phyloP scores from a whole-genome alignment of 345 rosid genomes.

The Salix arbutifolia region DNA sequence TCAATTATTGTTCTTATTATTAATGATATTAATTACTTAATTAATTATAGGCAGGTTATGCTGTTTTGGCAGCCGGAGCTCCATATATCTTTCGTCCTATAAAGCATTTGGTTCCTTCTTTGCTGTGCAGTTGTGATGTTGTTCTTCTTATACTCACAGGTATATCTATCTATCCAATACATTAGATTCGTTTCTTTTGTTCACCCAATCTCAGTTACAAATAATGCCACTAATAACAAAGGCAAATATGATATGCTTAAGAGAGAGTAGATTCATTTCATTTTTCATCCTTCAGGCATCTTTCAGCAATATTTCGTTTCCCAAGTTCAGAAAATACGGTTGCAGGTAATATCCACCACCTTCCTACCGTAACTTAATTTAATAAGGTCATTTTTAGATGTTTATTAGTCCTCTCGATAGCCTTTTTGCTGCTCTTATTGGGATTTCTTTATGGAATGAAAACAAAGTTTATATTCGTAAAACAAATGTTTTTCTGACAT shows the following conservation, averaged over 20 bases:
- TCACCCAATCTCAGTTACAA: no score
- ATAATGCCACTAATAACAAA: no score
- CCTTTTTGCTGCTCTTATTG: neutral
- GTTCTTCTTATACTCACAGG: slow-evolving; percentile 71
- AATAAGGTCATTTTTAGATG: neutral
- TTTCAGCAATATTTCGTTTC: slow-evolving; percentile 84
- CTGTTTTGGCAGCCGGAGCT: slow-evolving; percentile 62
- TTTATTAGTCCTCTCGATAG: neutral
- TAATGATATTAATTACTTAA: neutral
- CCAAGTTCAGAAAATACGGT: slow-evolving; percentile 88
- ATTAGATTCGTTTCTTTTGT: no score
- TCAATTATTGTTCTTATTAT: neutral
- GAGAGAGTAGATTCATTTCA: neutral
- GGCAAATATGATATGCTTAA: no score
- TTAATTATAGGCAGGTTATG: slow-evolving; percentile 60
- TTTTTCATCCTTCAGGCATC: slow-evolving; percentile 45
- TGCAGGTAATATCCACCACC: slow-evolving; percentile 51
- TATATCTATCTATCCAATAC: neutral
- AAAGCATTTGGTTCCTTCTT: slow-evolving; percentile 34
- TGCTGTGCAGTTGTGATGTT: slow-evolving; percentile 79
- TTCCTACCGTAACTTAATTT: neutral
- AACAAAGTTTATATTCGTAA: neutral
- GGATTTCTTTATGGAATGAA: neutral
- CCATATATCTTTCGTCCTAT: slow-evolving; percentile 59
- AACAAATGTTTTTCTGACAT: neutral